Conservation (phyloP, 2,329 filamentous ascomycete species). For the Nothophaeocryptopus gaeumannii region DNA sequence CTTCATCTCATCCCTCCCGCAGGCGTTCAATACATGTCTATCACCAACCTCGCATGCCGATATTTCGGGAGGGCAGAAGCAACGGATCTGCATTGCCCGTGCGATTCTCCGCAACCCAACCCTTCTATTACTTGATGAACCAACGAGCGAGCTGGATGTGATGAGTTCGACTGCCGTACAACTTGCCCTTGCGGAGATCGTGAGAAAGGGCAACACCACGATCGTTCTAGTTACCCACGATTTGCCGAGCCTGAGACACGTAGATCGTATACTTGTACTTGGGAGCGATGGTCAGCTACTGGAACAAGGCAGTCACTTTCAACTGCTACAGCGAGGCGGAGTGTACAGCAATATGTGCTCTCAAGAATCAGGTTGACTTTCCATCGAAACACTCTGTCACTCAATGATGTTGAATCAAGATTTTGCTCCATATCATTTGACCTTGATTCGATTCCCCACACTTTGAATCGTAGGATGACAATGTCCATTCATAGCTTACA, state of each 20-base stretch:
- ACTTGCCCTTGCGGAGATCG: slow-evolving; percentile 59
- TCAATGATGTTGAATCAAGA: no score
- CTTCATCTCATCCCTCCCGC: slow-evolving; percentile 52
- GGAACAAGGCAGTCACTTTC: slow-evolving; percentile 40
- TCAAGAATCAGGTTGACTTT: no score
- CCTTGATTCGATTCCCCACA: no score
- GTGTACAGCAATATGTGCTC: no score
- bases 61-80: slow-evolving; percentile 58
- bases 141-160: slow-evolving; percentile 60
- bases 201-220: slow-evolving; percentile 47
- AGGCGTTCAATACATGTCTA: slow-evolving; percentile 50
- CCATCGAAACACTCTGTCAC: no score
- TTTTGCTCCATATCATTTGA: no score
- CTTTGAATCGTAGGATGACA: no score
- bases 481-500: no score
- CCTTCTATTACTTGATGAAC: slow-evolving; percentile 58
- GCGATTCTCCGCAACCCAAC: slow-evolving; percentile 53
- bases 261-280: slow-evolving; percentile 41
- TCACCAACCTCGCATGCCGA: no score
- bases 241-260: slow-evolving; percentile 37
- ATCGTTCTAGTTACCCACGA: slow-evolving; percentile 43
- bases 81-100: slow-evolving; percentile 54
- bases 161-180: slow-evolving; percentile 66
- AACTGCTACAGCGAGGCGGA: no score
- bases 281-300: no score